Evolutionary conservation across 306 rosid genomes (phyloP), one percentile per base, ranked within the genome.

Genomic region (Canavalia gladiata): DNA sequence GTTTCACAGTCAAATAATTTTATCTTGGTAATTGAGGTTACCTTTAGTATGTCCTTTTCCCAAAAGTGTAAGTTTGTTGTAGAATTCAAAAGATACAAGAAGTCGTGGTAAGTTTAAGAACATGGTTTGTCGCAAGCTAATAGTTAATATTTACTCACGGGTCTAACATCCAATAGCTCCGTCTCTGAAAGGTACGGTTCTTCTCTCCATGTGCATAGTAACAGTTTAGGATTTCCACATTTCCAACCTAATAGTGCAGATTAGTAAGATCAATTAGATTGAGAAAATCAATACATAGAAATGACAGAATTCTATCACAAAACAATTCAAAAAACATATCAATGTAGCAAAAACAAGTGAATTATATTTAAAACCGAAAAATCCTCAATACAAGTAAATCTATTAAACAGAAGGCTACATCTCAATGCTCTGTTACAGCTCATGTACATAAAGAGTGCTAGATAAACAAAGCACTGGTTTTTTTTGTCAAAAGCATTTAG

Each of bases 201-300:
- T 90, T 87, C 86, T 94, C 99, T 84, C 98, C 99, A 81, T 96
- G 99, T 68, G 97, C 99, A 78, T 96, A 96, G 76, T 96, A 96
- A 86, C 99, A 96, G 74, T 96, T 96, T 77, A 96, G 82, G 13
- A 91, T 84, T 87, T 96, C 98, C 35, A 81, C 92, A 85, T 90
- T 92, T 80, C 98, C 99, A 67, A 96, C 97, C 99, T 96, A 82
- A 76, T 64, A 85, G 84, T 29, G 81, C 74, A 86, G 43, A 79
- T 51, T 65, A 80, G 71, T 30, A 71, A 70, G 80, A 65, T 49
- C 77, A 79, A 63, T 78, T 76, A 68, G 71, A 87, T 71, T 69
- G 34, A 68, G 52, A 64, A 82, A 72, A 81, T 57, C 51, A 57
- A 57, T 9, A 67, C 33, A 47, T n/a, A 41, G n/a, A 82, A 80